These are phyloP conservation scores for Trifolium repens DNA, from an alignment of 306 rosid genomes.

Conservation along the genomic window DNA sequence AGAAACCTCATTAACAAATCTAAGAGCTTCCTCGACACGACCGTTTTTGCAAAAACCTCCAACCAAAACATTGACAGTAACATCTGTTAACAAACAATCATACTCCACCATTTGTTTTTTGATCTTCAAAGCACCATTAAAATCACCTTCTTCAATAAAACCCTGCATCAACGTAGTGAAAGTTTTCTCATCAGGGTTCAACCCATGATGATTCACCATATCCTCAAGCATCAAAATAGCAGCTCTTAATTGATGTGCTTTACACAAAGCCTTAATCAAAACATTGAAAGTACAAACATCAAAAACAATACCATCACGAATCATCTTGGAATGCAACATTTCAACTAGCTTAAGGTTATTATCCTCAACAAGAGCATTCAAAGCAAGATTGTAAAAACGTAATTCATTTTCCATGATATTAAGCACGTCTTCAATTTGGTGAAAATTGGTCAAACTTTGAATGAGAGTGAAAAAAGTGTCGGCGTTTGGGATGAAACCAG, in stretches of 20 bases:
- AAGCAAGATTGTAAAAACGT: constrained; percentile 59
- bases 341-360: constrained; percentile 78
- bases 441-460: constrained; percentile 54
- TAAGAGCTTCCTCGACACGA: constrained; percentile 66
- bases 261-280: constrained; percentile 82
- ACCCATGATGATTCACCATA: constrained; percentile 60
- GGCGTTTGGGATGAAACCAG: constrained; percentile 39
- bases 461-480: constrained; percentile 58
- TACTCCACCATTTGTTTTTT: constrained; percentile 72
- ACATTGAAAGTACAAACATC: constrained; percentile 76
- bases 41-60: constrained; percentile 82
- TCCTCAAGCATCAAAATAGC: constrained; percentile 88
- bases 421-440: constrained; percentile 50
- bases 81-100: constrained; percentile 53
- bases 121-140: constrained; percentile 72
- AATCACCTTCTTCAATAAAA: constrained; percentile 70
- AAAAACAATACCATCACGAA: constrained; percentile 53
- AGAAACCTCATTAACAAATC: constrained; percentile 61
- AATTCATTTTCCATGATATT: constrained; percentile 62
- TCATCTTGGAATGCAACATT: constrained; percentile 61
- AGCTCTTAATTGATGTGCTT: constrained; percentile 84
- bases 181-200: constrained; percentile 74
- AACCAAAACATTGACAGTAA: constrained; percentile 75
- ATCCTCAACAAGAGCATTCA: constrained; percentile 71
- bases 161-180: constrained; percentile 86